phyloP scores from a whole-genome alignment of 106 monocot species.

The Dendrobium nobile region DNA sequence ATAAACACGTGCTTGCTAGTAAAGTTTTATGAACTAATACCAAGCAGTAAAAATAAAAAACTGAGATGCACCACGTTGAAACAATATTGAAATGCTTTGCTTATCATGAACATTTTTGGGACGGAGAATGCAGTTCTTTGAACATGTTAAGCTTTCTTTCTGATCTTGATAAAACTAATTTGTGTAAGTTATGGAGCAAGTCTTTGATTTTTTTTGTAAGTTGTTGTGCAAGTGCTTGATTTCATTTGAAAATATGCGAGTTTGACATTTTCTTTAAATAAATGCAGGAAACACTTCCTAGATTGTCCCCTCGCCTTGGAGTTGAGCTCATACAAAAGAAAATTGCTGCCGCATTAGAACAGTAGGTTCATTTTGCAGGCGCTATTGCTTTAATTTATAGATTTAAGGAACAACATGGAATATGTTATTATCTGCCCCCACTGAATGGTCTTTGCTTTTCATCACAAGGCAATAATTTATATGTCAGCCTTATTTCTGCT shows the following conservation, averaged over 20 bases:
- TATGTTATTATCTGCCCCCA: not conserved
- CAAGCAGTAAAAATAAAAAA: too few relatives aligned
- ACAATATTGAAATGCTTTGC: not conserved
- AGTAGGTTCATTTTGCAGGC: conserved; percentile 11
- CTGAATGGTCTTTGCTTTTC: not conserved
- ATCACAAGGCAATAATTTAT: not conserved
- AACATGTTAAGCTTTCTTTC: not conserved
- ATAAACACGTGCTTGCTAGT: too few relatives aligned
- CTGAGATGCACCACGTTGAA: too few relatives aligned
- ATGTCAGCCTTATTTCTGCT: too few relatives aligned
- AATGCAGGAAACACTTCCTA: conserved; percentile 77
- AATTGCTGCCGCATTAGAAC: conserved; percentile 56
- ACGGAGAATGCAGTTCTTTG: not conserved
- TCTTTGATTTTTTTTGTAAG: not conserved
- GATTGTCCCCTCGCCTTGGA: conserved; percentile 73
- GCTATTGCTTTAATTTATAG: not conserved
- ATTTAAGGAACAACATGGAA: not conserved
- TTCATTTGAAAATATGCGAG: not conserved
- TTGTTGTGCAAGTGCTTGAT: not conserved
- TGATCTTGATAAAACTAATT: not conserved
- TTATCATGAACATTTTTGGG: not conserved
- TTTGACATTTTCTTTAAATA: not conserved
- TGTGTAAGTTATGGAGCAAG: not conserved
- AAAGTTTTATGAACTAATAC: too few relatives aligned
- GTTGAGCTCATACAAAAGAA: conserved; percentile 89